Evolutionary conservation across 208 protist genomes (phyloP).

Genomic region (Crithidia thermophila): DNA sequence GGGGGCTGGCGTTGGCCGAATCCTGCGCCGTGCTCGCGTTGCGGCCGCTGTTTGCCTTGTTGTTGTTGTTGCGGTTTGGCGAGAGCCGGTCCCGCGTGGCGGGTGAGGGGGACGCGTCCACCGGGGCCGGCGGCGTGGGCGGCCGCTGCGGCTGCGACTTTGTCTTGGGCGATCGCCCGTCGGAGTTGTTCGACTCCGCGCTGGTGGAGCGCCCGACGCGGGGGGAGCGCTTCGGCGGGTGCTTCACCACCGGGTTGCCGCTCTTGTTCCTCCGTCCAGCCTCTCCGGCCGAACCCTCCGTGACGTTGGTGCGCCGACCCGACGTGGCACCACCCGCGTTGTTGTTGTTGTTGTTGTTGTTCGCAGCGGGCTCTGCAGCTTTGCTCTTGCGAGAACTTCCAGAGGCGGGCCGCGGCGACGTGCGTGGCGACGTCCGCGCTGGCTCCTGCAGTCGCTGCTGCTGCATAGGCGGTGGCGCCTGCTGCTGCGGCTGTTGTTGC

Average conservation of each 20-base stretch:
- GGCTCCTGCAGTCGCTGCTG: slow-evolving; percentile 14
- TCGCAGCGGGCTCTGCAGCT: neutral
- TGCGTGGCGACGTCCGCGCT: slow-evolving; percentile 3
- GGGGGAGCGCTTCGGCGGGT: slow-evolving; percentile 13
- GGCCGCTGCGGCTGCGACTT: neutral
- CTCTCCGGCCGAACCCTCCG: slow-evolving; percentile 5
- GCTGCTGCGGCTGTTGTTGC: slow-evolving; percentile 7
- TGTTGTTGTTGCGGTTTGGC: slow-evolving; percentile 12
- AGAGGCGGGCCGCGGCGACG: neutral
- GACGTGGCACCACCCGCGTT: too few relatives aligned
- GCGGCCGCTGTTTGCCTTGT: slow-evolving; percentile 2
- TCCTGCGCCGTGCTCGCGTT: slow-evolving; percentile 4
- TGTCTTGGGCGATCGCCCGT: neutral
- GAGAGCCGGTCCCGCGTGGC: neutral
- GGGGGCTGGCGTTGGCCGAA: neutral
- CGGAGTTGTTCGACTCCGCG: slow-evolving; percentile 4
- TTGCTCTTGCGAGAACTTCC: slow-evolving; percentile 8
- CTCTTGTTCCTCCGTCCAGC: neutral
- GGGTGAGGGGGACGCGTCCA: neutral
- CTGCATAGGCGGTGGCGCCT: slow-evolving; percentile 7
- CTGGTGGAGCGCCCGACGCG: neutral
- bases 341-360: neutral
- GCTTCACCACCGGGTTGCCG: slow-evolving; percentile 1
- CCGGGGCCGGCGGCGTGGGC: neutral
- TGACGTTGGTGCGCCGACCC: neutral